Conservation (phyloP, 352 stramenopile genomes). For the Pythium phragmitis region DNA sequence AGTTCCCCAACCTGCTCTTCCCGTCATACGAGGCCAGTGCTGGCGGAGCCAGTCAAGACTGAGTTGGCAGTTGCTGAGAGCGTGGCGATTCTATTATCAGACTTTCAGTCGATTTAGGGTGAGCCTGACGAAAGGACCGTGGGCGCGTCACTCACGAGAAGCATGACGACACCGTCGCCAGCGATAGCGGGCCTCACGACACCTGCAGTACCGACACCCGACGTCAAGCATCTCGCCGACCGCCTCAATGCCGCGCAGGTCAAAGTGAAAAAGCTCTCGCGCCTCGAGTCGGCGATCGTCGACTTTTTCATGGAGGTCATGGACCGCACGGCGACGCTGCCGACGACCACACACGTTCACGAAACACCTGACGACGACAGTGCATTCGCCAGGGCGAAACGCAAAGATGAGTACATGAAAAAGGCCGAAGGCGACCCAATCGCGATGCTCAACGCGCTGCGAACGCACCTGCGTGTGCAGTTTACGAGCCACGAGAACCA, state of each 20-base stretch:
- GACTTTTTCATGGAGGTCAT: constrained; percentile 79
- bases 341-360: neutral
- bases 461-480: constrained; percentile 65
- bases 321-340: constrained; percentile 31
- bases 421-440: constrained; percentile 65
- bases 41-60: neutral
- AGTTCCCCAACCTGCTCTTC: constrained; percentile 92
- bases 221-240: constrained; percentile 65
- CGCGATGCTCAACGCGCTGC: constrained; percentile 65
- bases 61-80: neutral
- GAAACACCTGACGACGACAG: constrained; percentile 9
- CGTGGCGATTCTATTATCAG: neutral
- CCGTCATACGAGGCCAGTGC: constrained; percentile 44
- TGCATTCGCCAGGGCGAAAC: constrained; percentile 41
- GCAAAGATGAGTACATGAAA: constrained; percentile 56
- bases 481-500: constrained; percentile 48
- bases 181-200: neutral
- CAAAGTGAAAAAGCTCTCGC: constrained; percentile 60
- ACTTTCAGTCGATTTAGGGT: too few species aligned
- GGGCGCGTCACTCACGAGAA: neutral
- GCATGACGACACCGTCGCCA: constrained; percentile 4
- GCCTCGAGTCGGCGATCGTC: constrained; percentile 60
- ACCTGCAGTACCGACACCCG: neutral
- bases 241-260: constrained; percentile 60
- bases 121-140: neutral